These are phyloP conservation scores for Akebia trifoliata DNA, from an alignment of 164 flowering plant genomes.

Conservation along the genomic window DNA sequence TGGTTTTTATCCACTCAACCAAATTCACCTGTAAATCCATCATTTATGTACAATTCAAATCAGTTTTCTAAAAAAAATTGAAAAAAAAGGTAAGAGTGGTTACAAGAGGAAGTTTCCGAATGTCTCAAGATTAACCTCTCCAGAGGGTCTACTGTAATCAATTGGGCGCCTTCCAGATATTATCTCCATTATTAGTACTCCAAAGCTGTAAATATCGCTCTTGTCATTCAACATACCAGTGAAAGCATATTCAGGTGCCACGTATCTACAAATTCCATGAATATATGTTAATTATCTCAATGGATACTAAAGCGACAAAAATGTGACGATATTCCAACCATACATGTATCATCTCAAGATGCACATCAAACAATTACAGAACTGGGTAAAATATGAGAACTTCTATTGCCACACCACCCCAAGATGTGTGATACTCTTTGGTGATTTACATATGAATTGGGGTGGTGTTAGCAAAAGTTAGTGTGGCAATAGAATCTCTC, in stretches of 20 bases:
- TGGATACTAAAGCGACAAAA: too few species aligned
- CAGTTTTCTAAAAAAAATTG: background rate
- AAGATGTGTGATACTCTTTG: too few species aligned
- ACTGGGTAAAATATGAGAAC: too few species aligned
- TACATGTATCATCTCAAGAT: too few species aligned
- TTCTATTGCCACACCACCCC: too few species aligned
- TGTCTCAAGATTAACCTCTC: constrained; percentile 44
- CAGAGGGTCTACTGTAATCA: constrained; percentile 72
- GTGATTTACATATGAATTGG: too few species aligned
- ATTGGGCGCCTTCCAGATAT: constrained; percentile 86
- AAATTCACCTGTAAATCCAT: constrained; percentile 56
- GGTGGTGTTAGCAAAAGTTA: too few species aligned
- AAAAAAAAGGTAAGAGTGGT: background rate
- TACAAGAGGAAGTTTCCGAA: background rate
- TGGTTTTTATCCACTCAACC: constrained; percentile 86
- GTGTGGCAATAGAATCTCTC: too few species aligned
- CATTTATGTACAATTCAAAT: background rate
- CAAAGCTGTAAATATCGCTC: constrained; percentile 94
- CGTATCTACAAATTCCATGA: constrained; percentile 50
- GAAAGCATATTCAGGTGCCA: constrained; percentile 98
- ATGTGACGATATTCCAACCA: too few species aligned
- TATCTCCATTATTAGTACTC: constrained; percentile 91
- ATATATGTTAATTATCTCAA: background rate
- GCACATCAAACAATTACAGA: too few species aligned
- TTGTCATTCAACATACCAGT: constrained; percentile 96